Evolutionary conservation across 2,329 filamentous ascomycete species (phyloP), one percentile per base, ranked within the genome.

Genomic region (Paraconiothyrium brasiliense): DNA sequence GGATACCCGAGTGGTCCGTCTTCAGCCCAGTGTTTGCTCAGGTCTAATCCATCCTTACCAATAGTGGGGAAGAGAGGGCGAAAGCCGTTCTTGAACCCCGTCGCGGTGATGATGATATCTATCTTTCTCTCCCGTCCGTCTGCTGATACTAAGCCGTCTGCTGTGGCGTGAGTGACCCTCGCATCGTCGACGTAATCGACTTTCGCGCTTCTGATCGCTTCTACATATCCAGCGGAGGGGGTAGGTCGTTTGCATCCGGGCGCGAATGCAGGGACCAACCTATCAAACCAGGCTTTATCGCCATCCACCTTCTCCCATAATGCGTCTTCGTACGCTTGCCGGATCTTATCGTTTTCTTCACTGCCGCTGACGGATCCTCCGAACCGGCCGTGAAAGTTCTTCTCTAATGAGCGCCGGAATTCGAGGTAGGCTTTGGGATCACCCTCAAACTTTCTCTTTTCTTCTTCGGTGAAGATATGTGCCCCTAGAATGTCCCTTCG

Each of bases 51-150:
- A 27, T 39, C 27, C 10, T 27, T 30, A 16, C 57, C 57, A 48
- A 59, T 22, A 9, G 39, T 39, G 2, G 57, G 57, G 32, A 59
- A 54, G 14, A 32, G 37, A 4, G 49, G 14, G 13, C 16, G 30
- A 20, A 59, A 59, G 30, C 57, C 57, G 27, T 39, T 44, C n/a
- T 59, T 39, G 27, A 59, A 59, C 5, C 57, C 57, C 22, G 57
- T 59, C 5, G 57, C 57, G 4, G 35, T 41, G 43, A 59, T 49
- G 51, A 59, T 50, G 11, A 46, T 37, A 24, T 59, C 58, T 3
- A 60, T 11, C 9, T 27, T 16, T 27, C 46, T 27, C 13, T 48
- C 24, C 24, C 22, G 11, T 13, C 46, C 46, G 16, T 48, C 46
- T 32, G 46, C 22, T 48, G 46, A 16, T 16, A 27, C 22, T 11